Conservation (phyloP, 1,139 yeast species). For the Schwanniomyces etchellsii region DNA sequence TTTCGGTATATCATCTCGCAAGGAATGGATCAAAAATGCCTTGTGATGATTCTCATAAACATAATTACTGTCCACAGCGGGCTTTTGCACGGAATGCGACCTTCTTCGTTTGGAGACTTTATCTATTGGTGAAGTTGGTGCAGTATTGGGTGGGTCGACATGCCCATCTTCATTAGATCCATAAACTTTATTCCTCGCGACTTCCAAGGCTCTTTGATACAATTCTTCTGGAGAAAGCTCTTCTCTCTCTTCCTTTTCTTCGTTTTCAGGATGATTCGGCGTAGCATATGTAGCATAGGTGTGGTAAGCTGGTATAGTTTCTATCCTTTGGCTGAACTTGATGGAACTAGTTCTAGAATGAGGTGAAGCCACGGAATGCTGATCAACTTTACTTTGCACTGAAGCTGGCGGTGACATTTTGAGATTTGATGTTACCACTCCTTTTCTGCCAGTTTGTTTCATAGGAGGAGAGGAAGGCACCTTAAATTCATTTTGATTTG, state of each 20-base stretch:
- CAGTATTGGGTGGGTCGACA: too few relatives aligned
- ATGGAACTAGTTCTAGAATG: constrained; percentile 27
- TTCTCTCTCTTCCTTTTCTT: constrained; percentile 1
- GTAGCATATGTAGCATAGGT: background rate
- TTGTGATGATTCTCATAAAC: constrained; percentile 36
- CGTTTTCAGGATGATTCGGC: constrained; percentile 9
- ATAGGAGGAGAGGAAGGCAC: background rate
- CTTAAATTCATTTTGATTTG: constrained; percentile 1
- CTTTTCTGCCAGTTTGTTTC: too few relatives aligned
- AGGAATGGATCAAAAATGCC: constrained; percentile 32
- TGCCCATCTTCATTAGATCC: constrained; percentile 17
- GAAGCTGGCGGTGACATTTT: too few relatives aligned
- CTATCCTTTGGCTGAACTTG: constrained; percentile 34
- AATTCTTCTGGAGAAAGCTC: constrained; percentile 12
- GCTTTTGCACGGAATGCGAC: too few relatives aligned
- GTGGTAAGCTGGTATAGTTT: constrained; percentile 29
- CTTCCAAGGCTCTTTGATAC: constrained; percentile 36
- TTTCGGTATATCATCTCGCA: constrained; percentile 9
- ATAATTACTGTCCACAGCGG: too few relatives aligned
- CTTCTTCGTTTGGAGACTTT: too few relatives aligned
- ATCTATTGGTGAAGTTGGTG: too few relatives aligned
- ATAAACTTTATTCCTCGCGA: constrained; percentile 36
- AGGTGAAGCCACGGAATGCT: background rate
- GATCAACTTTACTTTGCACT: background rate
- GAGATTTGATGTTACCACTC: background rate